phyloP scores from a whole-genome alignment of 139 green algal genomes.

The Parachlorella kessleri region DNA sequence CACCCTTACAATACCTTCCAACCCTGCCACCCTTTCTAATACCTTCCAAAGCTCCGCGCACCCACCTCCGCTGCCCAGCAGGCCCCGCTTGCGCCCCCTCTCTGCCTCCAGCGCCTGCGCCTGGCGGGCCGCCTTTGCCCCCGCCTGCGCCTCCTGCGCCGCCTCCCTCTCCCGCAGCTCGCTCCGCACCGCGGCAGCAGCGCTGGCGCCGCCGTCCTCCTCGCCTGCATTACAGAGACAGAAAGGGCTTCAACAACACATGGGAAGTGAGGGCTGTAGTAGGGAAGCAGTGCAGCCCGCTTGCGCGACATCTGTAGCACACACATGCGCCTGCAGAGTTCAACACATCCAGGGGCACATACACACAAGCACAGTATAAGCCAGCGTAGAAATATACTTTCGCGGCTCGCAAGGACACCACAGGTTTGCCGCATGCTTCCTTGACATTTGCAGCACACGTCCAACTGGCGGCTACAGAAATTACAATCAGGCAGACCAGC shows the following conservation, averaged over 20 bases:
- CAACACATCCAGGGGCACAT: too few species aligned
- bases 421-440: too few species aligned
- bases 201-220: background rate
- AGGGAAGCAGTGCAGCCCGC: too few species aligned
- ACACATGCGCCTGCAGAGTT: too few species aligned
- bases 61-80: background rate
- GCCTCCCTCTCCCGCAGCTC: constrained; percentile 12
- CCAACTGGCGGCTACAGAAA: too few species aligned
- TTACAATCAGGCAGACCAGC: too few species aligned
- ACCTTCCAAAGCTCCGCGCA: background rate
- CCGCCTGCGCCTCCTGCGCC: constrained; percentile 3
- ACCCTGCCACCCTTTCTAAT: background rate
- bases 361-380: too few species aligned
- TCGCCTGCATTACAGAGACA: too few species aligned
- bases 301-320: too few species aligned
- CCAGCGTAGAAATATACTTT: too few species aligned
- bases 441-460: too few species aligned
- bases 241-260: background rate
- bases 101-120: background rate
- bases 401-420: too few species aligned
- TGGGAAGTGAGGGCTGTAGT: constrained; percentile 7
- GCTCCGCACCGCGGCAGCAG: background rate
- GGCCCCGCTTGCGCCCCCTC: background rate
- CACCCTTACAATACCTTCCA: background rate
- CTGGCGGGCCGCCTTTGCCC: background rate